Base-by-base conservation (phyloP, 768 basidiomycete genomes). In the Guyanaporus albipodus region DNA sequence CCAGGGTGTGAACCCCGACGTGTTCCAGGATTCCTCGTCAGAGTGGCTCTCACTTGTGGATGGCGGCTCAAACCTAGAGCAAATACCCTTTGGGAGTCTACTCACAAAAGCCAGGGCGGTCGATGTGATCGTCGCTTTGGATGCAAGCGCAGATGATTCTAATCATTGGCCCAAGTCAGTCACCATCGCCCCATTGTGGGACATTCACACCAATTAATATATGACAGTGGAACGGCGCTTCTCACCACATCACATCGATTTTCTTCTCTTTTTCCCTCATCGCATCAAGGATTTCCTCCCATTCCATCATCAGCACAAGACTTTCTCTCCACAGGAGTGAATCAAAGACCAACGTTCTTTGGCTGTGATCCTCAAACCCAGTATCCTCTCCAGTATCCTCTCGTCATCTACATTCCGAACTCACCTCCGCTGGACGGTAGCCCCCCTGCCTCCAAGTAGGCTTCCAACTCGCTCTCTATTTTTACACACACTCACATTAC, bases 51-150 rank as follows among this genome's bases (percentile, higher is more conserved):
- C 82, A 38, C 74, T 90, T 18, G 75, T 89, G 15, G 87, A 87
- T 58, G 87, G 87, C 1, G 72, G 80, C 17, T 80, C 82, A 18
- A 87, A 88, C 56, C 62, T 65, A 9, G 84, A 87, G 56, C 83
- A 86, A 57, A 60, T 88, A 7, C 91, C 91, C 0, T 70, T 85
- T 21, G 80, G 78, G 17, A 83, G 85, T 2, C 67, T 90, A 22
- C 75, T 92, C 44, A 80, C 89, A 22, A 83, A 79, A 38, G 74
- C 77, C 2, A 76, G 91, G 39, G 72, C 61, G 0, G 56, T 92
- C 33, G 91, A 94, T 57, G 78, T 86, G 4, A 78, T 93, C 54
- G 71, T 94, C 14, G 86, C 85, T 0, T 68, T 89, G 17, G 91
- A 93, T 57, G 77, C 76, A 19, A 77, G 79, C 52, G 69, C 78